Evolutionary conservation across 148 eudicot species (phyloP), one percentile per base, ranked within the genome.

Genomic region (Vaccinium myrtillus): DNA sequence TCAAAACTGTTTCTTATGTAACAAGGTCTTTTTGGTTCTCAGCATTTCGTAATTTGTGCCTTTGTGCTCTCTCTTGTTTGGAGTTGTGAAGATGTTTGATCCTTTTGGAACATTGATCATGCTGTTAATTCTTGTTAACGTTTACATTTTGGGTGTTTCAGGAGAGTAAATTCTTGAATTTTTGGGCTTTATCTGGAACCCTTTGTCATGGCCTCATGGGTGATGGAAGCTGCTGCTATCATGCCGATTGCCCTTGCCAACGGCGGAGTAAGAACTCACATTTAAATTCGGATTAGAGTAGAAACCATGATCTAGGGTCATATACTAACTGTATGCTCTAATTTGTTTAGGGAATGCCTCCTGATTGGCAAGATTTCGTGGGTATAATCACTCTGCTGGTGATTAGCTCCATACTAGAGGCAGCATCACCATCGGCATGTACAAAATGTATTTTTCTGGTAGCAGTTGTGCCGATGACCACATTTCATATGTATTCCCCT

Each of bases 171-270:
- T 82, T 97, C 88, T 92, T 97, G 88, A 97, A 97, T 97, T 97
- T 80, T 87, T 97, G 90, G 98, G 99, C 79, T 97, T 97, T 93
- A 97, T 97, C 98, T 97, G 99, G 99, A 97, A 97, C 99, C 99
- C 99, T 84, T 88, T 97, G 39, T 97, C 99, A 91, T n/a, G n/a
- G n/a, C n/a, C n/a, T n/a, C n/a, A n/a, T 97, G 99, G 99, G 99
- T 97, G 81, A 97, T 97, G 99, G 99, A 97, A 91, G 98, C 99
- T 61, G 99, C 99, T 79, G 99, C 98, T 86, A 91, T 97, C 71
- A 97, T 97, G 99, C 98, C 99, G 5, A 97, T 97, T 89, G 99
- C 99, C 76, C 98, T 95, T 87, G 99, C 99, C 77, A 97, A 97
- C 84, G 99, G 99, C 89, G 99, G 99, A 88, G 99, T 97, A 83